A percentile compares a stretch with the other conserved stretches of the same genome.
These are phyloP conservation scores for Orbilia blumenaviensis DNA, from an alignment of 2,329 filamentous ascomycete species.

Conservation along the genomic window DNA sequence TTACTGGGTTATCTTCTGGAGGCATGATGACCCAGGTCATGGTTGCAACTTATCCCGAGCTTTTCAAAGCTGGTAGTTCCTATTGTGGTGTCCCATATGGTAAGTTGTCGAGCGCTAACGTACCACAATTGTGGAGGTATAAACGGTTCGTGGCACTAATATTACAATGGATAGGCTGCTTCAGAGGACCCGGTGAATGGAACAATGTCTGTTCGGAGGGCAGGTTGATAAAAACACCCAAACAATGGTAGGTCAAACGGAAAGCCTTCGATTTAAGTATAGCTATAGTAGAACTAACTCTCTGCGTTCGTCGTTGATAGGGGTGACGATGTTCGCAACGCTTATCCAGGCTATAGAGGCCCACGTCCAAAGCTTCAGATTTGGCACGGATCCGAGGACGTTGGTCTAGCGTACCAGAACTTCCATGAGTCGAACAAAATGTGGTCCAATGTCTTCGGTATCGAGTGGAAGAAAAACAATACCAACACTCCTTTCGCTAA, in stretches of 20 bases:
- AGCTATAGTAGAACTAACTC: background rate
- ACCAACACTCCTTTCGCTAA: conserved; percentile 57
- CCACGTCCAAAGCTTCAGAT: conserved; percentile 60
- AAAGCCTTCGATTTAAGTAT: background rate
- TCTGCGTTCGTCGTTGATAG: background rate
- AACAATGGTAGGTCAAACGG: conserved; percentile 28
- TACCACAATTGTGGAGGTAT: background rate
- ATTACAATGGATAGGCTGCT: conserved; percentile 55
- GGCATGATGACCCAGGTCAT: conserved; percentile 64
- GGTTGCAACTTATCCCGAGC: conserved; percentile 64
- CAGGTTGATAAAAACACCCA: conserved; percentile 26
- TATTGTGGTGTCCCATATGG: conserved; percentile 64
- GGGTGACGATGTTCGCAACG: conserved; percentile 59
- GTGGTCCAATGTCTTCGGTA: conserved; percentile 54
- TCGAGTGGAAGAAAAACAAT: conserved; percentile 56
- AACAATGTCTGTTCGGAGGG: conserved; percentile 28
- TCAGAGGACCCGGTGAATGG: conserved; percentile 56
- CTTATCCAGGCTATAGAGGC: conserved; percentile 60
- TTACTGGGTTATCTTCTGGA: conserved; percentile 59
- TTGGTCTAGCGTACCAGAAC: conserved; percentile 58
- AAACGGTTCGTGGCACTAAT: background rate
- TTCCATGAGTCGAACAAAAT: conserved; percentile 58
- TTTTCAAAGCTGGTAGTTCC: conserved; percentile 64
- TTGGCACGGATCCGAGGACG: conserved; percentile 60
- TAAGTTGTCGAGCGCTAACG: background rate